phyloP scores from a whole-genome alignment of 2,329 filamentous ascomycete genomes.

The Fusarium cyanostomum region DNA sequence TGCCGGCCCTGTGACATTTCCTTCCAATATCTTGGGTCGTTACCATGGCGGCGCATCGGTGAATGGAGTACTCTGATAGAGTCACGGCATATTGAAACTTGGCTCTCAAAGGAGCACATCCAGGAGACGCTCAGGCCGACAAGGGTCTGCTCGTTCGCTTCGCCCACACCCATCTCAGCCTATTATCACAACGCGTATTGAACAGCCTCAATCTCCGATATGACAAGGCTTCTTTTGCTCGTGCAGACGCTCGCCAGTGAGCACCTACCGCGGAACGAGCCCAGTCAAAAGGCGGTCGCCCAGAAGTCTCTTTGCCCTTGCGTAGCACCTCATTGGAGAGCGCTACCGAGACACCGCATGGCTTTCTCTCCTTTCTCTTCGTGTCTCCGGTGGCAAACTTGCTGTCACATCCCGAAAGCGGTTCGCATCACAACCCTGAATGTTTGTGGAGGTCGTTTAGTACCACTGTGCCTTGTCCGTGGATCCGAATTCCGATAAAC shows the following conservation, averaged over 20 bases:
- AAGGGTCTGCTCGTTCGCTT: conserved; percentile 9
- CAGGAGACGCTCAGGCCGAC: conserved; percentile 18
- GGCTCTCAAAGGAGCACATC: background rate
- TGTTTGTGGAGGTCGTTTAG: background rate
- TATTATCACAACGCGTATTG: background rate
- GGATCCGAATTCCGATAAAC: background rate
- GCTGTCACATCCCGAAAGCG: conserved; percentile 10
- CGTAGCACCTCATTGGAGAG: background rate
- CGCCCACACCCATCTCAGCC: conserved; percentile 2
- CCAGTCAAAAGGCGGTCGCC: background rate
- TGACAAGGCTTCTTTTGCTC: conserved; percentile 1
- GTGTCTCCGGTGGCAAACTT: conserved; percentile 21
- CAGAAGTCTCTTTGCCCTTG: background rate
- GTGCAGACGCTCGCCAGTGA: background rate
- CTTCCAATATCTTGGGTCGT: background rate
- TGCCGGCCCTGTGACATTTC: conserved; percentile 25
- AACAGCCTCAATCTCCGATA: background rate
- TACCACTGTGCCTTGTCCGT: conserved; percentile 12
- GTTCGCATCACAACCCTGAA: conserved; percentile 21
- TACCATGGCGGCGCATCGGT: conserved; percentile 24
- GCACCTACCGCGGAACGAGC: conserved; percentile 8
- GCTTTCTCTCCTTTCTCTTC: background rate
- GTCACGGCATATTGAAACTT: background rate
- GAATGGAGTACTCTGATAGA: conserved; percentile 2
- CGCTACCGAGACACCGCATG: background rate